Conservation (phyloP, 441 rosid species). For the Pelargonium fulgidum region DNA sequence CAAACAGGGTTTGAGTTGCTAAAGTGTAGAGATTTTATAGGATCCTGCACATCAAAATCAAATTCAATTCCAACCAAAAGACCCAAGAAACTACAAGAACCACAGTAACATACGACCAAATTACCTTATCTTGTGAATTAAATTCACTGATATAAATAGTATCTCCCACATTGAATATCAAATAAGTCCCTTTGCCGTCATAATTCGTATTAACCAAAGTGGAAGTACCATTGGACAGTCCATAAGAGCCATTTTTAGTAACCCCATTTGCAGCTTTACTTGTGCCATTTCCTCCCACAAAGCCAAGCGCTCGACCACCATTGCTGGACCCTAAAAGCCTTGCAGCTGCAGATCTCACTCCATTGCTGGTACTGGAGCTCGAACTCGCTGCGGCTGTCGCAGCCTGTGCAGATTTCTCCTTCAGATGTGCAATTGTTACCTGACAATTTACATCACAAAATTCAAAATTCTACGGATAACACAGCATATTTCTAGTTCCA, state of each 20-base stretch:
- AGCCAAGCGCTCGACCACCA: background rate
- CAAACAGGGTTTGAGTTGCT: conserved; percentile 7
- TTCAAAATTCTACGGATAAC: background rate
- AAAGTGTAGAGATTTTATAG: conserved; percentile 1
- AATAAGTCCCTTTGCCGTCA: background rate
- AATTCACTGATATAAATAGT: conserved; percentile 1
- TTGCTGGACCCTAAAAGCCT: conserved; percentile 1
- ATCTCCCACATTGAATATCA: conserved; percentile 7
- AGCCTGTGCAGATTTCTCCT: background rate
- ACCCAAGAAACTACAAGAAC: background rate
- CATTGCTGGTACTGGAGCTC: background rate
- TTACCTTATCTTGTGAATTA: background rate
- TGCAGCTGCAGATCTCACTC: conserved; percentile 3
- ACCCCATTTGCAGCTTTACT: conserved; percentile 1
- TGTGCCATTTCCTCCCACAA: conserved; percentile 2
- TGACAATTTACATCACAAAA: background rate
- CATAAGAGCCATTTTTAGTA: background rate
- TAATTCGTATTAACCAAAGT: background rate
- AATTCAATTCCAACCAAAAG: background rate
- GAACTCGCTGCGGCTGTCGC: background rate
- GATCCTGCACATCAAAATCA: background rate
- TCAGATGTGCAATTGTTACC: background rate
- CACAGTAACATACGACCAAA: background rate
- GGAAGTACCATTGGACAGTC: background rate
- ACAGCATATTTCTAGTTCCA: background rate